These are phyloP conservation scores for Pezicula radicicola DNA, from an alignment of 2,329 filamentous ascomycete genomes.

Conservation along the genomic window DNA sequence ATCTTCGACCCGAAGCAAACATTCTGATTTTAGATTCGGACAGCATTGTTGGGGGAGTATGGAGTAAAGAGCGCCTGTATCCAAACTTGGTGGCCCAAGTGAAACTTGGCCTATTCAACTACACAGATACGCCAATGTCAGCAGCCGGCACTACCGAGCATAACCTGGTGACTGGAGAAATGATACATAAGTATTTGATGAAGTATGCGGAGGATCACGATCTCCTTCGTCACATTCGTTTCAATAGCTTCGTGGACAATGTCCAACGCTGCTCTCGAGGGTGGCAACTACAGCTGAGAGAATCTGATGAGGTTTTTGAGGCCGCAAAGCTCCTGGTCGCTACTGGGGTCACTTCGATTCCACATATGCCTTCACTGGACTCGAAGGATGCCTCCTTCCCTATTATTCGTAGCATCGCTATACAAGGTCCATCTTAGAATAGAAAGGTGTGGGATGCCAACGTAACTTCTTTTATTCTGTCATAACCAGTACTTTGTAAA, in stretches of 20 bases:
- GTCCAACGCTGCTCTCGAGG: conserved; percentile 16
- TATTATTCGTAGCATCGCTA: conserved; percentile 25
- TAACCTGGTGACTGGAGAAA: conserved; percentile 26
- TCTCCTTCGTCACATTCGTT: conserved; percentile 20
- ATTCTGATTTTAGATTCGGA: conserved; percentile 55
- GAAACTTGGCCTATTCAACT: conserved; percentile 31
- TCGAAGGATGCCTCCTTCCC: conserved; percentile 2
- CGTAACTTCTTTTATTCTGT: too few relatives aligned
- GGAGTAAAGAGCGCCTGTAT: conserved; percentile 66
- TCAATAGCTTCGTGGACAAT: conserved; percentile 20
- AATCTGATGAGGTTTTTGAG: background rate
- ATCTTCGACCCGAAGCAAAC: conserved; percentile 51
- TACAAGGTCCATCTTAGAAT: too few relatives aligned
- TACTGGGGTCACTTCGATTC: conserved; percentile 27
- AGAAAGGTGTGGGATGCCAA: too few relatives aligned
- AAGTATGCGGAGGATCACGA: conserved; percentile 24
- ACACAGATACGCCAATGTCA: conserved; percentile 30
- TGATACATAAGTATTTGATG: conserved; percentile 26
- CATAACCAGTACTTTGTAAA: too few relatives aligned
- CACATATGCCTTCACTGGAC: conserved; percentile 18
- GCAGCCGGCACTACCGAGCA: conserved; percentile 25
- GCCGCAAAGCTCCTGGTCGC: conserved; percentile 28
- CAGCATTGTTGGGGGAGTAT: conserved; percentile 61
- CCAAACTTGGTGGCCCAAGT: conserved; percentile 52
- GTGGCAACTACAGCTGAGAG: conserved; percentile 1